These are phyloP conservation scores for Hemileccinum rubropunctum DNA, from an alignment of 768 basidiomycete species.

Conservation along the genomic window DNA sequence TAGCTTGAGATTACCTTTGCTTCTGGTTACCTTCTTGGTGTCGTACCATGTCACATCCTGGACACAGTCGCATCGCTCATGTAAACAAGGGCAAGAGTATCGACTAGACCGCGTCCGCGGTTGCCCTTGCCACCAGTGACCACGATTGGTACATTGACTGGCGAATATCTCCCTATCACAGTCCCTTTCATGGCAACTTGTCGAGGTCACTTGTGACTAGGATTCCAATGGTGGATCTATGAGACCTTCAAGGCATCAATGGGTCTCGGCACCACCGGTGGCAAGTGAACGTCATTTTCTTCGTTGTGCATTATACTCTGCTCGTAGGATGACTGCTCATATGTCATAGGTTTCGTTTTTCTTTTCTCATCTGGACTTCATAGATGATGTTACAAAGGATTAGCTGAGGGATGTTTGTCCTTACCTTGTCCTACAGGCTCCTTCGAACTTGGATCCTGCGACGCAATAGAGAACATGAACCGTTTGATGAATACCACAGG, in stretches of 20 bases:
- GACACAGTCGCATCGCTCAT: constrained; percentile 92
- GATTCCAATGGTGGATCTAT: constrained; percentile 95
- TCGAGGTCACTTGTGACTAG: constrained; percentile 32
- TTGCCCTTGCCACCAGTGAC: constrained; percentile 71
- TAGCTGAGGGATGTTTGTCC: background rate
- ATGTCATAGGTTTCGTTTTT: constrained; percentile 6
- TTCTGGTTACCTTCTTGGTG: constrained; percentile 93
- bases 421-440: background rate
- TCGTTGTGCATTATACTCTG: constrained; percentile 9
- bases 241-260: constrained; percentile 81
- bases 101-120: constrained; percentile 59
- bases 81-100: constrained; percentile 78
- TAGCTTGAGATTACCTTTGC: constrained; percentile 88
- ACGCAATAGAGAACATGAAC: too few relatives aligned
- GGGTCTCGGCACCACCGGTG: constrained; percentile 87
- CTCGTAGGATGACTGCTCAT: constrained; percentile 10
- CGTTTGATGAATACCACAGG: too few relatives aligned
- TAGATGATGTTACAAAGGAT: constrained; percentile 8
- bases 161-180: constrained; percentile 27
- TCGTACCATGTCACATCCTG: constrained; percentile 93
- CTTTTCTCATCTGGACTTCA: constrained; percentile 7
- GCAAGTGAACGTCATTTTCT: constrained; percentile 53
- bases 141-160: constrained; percentile 70
- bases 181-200: background rate
- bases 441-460: too few relatives aligned